A percentile compares a stretch with the other conserved stretches of the same genome.
Conservation (phyloP, 331 rosid species). For the Acacia pycnantha region DNA sequence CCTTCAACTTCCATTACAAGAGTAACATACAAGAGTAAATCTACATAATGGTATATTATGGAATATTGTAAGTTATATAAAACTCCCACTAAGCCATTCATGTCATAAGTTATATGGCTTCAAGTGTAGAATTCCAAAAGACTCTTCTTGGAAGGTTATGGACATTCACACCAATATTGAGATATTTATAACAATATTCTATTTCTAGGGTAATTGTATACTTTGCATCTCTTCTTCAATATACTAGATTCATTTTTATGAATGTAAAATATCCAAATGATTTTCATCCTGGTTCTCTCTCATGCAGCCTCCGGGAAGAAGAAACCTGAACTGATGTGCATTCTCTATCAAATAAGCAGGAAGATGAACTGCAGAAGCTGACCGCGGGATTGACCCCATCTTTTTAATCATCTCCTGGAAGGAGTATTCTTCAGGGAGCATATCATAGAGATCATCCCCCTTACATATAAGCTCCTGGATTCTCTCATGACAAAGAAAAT, state of each 20-base stretch:
- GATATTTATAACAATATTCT: too few species aligned
- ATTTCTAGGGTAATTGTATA: background rate
- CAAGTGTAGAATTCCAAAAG: too few species aligned
- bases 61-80: too few species aligned
- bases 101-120: too few species aligned
- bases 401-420: constrained; percentile 76
- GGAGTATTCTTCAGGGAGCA: constrained; percentile 90
- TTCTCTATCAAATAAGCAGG: constrained; percentile 78
- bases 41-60: too few species aligned
- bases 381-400: constrained; percentile 81
- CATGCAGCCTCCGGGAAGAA: constrained; percentile 90
- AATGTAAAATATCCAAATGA: background rate
- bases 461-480: constrained; percentile 71
- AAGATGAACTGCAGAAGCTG: constrained; percentile 85
- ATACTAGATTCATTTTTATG: background rate
- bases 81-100: too few species aligned
- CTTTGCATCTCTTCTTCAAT: background rate
- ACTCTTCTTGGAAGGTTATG: too few species aligned
- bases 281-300: constrained; percentile 41
- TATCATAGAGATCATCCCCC: constrained; percentile 79
- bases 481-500: constrained; percentile 63
- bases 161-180: too few species aligned
- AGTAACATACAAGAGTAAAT: too few species aligned
- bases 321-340: constrained; percentile 72
- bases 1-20: too few species aligned